Base-by-base conservation (phyloP, 1,139 yeast genomes). In the Arxiozyma slooffiae region DNA sequence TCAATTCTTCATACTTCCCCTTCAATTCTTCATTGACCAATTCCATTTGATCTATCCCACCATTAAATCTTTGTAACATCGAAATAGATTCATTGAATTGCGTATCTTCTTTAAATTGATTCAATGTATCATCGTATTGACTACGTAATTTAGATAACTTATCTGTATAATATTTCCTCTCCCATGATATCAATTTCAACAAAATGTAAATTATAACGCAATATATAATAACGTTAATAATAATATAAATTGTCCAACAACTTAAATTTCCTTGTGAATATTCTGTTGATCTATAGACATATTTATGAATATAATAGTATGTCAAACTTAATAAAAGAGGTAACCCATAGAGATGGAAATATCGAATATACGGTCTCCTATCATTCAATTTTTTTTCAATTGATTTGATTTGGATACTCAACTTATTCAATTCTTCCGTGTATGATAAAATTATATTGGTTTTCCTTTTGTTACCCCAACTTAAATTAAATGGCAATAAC, bases 31-130 rank as follows among this genome's bases (percentile, higher is more conserved):
- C 70, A 49, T 71, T 73, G 47, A 71, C 53, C 24, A 66, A 52
- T 21, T 63, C 48, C 54, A 64, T 51, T 6, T 64, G 64, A 38
- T 67, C 68, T 11, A 59, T 63, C 6, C 74, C 79, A 46, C 72
- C 70, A 1, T 80, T 81, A 60, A 80, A 89, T 59, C 89, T 75
- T 50, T 75, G 78, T 48, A 92, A 70, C 51, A 90, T 72, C 17
- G 85, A 81, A 64, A 80, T 81, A 0, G 97, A 87, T 21, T 83
- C 77, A 59, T 84, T 79, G 67, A 81, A 92, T 59, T 86, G 85
- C 22, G 96, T 86, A 59, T 79, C 75, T 53, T 80, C 79, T 67
- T 90, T 90, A 67, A 90, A 73, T 53, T 85, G 89, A 20, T 81
- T 83, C 47, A 90, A 76, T 66, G 84, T 83, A 34, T 71, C 72